phyloP scores from a whole-genome alignment of 257 asterid genomes.

The Nicotiana sylvestris region DNA sequence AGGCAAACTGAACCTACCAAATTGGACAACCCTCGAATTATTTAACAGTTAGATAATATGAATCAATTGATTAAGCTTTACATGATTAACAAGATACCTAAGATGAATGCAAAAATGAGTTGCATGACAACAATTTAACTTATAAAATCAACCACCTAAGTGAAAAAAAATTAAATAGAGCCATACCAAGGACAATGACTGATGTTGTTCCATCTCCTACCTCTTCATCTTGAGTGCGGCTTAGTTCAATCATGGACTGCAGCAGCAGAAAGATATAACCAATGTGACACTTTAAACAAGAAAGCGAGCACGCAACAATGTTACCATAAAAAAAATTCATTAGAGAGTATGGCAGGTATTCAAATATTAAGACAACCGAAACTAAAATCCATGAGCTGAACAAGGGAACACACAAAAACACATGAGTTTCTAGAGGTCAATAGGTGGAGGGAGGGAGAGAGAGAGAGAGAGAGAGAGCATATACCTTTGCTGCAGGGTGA shows the following conservation, averaged over 20 bases:
- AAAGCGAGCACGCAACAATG: background rate
- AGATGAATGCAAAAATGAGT: conserved; percentile 4
- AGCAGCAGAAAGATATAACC: conserved; percentile 15
- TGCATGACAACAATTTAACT: background rate
- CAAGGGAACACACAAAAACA: background rate
- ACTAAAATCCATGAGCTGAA: background rate
- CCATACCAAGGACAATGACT: conserved; percentile 90
- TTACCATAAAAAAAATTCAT: background rate
- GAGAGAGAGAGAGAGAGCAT: conserved; percentile 2
- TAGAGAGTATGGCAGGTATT: background rate
- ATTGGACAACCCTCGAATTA: background rate
- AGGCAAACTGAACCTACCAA: background rate
- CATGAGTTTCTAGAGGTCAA: background rate
- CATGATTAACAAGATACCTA: background rate
- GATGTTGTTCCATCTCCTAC: conserved; percentile 99
- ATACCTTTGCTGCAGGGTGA: conserved; percentile 94
- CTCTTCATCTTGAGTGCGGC: conserved; percentile 99
- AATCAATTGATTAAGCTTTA: background rate
- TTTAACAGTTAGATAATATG: background rate
- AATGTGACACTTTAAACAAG: conserved; percentile 18
- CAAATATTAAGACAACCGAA: background rate
- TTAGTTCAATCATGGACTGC: conserved; percentile 98
- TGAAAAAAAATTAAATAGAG: conserved; percentile 7
- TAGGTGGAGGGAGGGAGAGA: background rate
- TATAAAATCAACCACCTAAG: conserved; percentile 12